Evolutionary conservation across 2,329 filamentous ascomycete species (phyloP), one percentile per base, ranked within the genome.

Genomic region (Colletotrichum kahawae): DNA sequence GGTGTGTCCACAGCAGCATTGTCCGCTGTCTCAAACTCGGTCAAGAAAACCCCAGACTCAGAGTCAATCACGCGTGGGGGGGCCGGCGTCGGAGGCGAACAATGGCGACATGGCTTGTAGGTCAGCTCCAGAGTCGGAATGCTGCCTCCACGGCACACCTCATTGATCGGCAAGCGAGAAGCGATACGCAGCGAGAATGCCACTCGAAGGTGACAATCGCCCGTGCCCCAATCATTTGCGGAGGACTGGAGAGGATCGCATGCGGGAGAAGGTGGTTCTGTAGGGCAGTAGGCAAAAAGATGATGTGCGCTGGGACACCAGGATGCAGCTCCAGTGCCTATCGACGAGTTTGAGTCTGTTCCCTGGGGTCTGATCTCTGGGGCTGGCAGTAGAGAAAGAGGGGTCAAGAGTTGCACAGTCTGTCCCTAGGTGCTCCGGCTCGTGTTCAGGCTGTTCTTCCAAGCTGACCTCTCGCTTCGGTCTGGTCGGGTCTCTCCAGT

Each of bases 221-320:
- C 62, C 18, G 62, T 65, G 62, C 64, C 59, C 54, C 66, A 59
- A 43, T 68, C 33, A 67, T 57, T 54, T 27, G 24, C 62, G 62
- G 38, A 62, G 57, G 18, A 60, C 33, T 62, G 57, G 27, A 33
- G 57, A 62, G 33, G 34, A 38, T 69, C 69, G 57, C 33, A 67
- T 64, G 69, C 63, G 57, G 72, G 24, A 36, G 63, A 60, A 36
- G 27, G 56, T 48, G 67, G 67, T 34, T 51, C 48, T 67, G 67
- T 54, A 74, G 60, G 67, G 60, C 71, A 63, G 62, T 69, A 62
- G 72, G 72, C 60, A 18, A 75, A 13, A 27, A 71, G 71, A 21
- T 66, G 71, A 74, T 71, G 68, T 62, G 54, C 71, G 60, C 62
- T 71, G 68, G 71, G 63, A 74, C 34, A 33, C 33, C 71, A 71